These are phyloP conservation scores for Syzygium grande DNA, from an alignment of 345 rosid species.

Conservation along the genomic window DNA sequence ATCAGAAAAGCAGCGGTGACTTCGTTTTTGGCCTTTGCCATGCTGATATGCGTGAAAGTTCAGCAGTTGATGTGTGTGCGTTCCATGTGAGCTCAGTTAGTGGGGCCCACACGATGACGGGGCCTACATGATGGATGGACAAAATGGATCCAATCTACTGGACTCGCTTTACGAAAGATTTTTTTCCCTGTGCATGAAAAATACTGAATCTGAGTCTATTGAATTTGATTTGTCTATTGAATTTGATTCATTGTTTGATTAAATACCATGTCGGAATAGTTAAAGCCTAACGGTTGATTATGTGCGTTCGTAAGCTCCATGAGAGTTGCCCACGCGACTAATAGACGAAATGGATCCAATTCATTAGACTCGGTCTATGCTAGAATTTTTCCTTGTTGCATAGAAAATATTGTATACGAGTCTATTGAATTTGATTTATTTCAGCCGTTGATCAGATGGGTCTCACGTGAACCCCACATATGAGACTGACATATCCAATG, in stretches of 20 bases:
- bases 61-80: neutral
- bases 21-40: neutral
- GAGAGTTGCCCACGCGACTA: no score
- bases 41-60: neutral
- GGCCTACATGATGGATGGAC: neutral
- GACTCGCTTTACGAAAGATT: neutral
- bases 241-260: neutral
- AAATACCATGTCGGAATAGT: neutral
- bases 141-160: neutral
- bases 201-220: neutral
- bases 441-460: neutral
- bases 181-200: neutral
- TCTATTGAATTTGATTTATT: neutral
- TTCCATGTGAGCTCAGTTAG: neutral
- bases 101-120: neutral
- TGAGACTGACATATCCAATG: neutral
- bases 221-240: neutral
- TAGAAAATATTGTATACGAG: neutral
- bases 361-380: neutral
- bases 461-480: neutral
- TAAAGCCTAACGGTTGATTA: neutral
- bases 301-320: neutral
- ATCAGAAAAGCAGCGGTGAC: neutral
- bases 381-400: neutral
- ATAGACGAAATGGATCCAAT: neutral